A percentile compares a stretch with the other conserved stretches of the same genome.
These are phyloP conservation scores for Oidium heveae DNA, from an alignment of 2,329 filamentous ascomycete species.

Conservation along the genomic window DNA sequence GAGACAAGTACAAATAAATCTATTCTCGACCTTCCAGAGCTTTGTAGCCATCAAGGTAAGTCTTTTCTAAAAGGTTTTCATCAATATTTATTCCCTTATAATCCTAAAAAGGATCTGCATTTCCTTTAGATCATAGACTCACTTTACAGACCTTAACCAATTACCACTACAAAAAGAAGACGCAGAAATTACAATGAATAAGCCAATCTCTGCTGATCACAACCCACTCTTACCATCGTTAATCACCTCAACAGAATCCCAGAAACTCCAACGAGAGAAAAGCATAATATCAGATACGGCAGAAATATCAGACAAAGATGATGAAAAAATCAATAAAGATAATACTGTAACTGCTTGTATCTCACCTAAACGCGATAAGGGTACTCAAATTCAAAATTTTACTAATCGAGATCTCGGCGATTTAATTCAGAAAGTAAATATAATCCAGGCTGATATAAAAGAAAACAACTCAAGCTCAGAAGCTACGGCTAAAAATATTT, in stretches of 20 bases:
- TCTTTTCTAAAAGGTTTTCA: too few species aligned
- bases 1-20: too few species aligned
- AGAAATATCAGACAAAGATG: background rate
- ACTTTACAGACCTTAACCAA: background rate
- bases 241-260: background rate
- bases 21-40: too few species aligned
- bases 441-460: constrained; percentile 10
- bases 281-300: background rate
- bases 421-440: constrained; percentile 10
- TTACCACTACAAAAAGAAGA: background rate
- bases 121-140: background rate
- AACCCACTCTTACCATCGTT: background rate
- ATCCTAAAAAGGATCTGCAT: background rate
- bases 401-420: constrained; percentile 9
- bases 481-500: constrained; percentile 9
- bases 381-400: background rate
- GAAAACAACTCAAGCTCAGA: constrained; percentile 2
- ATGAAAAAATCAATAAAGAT: background rate
- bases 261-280: background rate
- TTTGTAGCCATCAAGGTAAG: too few species aligned
- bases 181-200: background rate
- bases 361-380: background rate
- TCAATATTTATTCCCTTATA: background rate
- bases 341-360: too few species aligned
- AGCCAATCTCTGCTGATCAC: background rate